Percentiles rank a stretch among this genome's conserved stretches.
phyloP scores from a whole-genome alignment of 2,329 filamentous ascomycete species.

The Colletotrichum spinosum region DNA sequence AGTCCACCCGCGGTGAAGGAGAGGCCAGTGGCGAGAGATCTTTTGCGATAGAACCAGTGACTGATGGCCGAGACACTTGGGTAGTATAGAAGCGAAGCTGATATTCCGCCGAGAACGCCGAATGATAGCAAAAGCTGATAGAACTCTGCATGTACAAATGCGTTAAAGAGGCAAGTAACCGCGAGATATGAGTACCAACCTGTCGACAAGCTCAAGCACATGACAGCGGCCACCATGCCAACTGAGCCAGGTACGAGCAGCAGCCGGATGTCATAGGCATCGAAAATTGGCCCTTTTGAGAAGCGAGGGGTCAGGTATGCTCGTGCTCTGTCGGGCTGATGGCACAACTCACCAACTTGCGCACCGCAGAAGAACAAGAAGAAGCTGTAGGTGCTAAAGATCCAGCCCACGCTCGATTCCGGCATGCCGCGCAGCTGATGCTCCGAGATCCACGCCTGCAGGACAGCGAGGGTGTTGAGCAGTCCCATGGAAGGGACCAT shows the following conservation, averaged over 20 bases:
- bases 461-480: conserved; percentile 74
- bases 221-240: conserved; percentile 63
- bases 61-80: conserved; percentile 74
- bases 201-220: conserved; percentile 70
- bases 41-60: conserved; percentile 74
- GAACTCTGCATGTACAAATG: conserved; percentile 56
- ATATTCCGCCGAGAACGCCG: conserved; percentile 73
- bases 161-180: no score
- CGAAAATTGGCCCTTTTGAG: conserved; percentile 70
- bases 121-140: conserved; percentile 80
- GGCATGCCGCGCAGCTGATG: conserved; percentile 71
- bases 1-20: conserved; percentile 73
- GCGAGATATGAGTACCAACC: conserved; percentile 42
- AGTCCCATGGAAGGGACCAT: conserved; percentile 74
- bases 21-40: conserved; percentile 76
- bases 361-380: conserved; percentile 78
- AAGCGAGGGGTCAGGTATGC: no score
- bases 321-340: not conserved
- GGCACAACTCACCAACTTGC: conserved; percentile 61
- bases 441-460: conserved; percentile 74
- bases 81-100: conserved; percentile 76
- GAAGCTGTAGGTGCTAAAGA: conserved; percentile 78
- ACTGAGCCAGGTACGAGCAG: conserved; percentile 70
- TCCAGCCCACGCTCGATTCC: conserved; percentile 75
- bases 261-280: conserved; percentile 71